Conservation (phyloP, 2,329 filamentous ascomycete genomes). For the Herpotrichia juniperi region DNA sequence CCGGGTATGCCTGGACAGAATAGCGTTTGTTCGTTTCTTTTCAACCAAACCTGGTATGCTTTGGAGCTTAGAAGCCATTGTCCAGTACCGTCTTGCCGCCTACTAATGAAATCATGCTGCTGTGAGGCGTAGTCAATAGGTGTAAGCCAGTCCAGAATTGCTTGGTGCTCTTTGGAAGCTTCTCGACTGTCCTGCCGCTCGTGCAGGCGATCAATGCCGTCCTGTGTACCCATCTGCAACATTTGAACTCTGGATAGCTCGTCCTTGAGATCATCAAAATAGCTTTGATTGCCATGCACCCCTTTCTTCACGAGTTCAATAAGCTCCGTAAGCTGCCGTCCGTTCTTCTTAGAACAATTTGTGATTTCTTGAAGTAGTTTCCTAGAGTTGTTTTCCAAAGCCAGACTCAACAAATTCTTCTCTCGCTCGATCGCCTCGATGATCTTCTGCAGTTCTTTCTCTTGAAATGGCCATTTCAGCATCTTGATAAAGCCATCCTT, state of each 20-base stretch:
- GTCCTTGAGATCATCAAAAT: too few species aligned
- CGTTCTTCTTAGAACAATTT: neutral
- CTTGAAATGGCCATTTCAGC: conserved; percentile 25
- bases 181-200: neutral
- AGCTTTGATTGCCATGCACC: too few species aligned
- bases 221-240: neutral
- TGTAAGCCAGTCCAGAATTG: conserved; percentile 21
- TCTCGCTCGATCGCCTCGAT: conserved; percentile 12
- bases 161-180: neutral
- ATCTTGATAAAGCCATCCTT: conserved; percentile 2
- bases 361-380: conserved; percentile 5
- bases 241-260: too few species aligned
- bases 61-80: conserved; percentile 32
- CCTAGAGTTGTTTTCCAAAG: conserved; percentile 3
- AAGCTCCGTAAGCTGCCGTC: conserved; percentile 3
- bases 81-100: conserved; percentile 20
- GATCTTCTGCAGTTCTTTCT: conserved; percentile 20
- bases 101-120: conserved; percentile 18
- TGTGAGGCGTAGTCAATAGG: conserved; percentile 14
- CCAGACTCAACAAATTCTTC: conserved; percentile 7
- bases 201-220: conserved; percentile 1
- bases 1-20: conserved; percentile 35
- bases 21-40: conserved; percentile 15
- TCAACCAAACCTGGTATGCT: too few species aligned
- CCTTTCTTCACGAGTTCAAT: too few species aligned